Evolutionary conservation across 2,329 filamentous ascomycete species (phyloP).

Genomic region (Monosporascus sp.): DNA sequence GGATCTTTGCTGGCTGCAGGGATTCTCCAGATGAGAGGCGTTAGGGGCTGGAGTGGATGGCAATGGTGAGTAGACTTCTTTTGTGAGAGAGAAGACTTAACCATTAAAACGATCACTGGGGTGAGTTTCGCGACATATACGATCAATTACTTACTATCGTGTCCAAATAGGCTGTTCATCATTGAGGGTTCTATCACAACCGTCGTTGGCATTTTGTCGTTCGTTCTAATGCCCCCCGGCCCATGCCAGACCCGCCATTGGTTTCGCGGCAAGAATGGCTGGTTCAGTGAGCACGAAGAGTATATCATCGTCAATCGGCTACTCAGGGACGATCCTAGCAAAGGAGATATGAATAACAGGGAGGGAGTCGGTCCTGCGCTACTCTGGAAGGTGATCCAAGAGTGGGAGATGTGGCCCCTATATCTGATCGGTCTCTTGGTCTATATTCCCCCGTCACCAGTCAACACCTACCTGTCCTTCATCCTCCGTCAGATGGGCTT

Average conservation of each 20-base stretch:
- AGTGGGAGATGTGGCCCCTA: slow-evolving; percentile 44
- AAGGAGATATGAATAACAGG: slow-evolving; percentile 57
- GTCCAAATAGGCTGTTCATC: slow-evolving; percentile 31
- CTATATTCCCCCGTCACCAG: slow-evolving; percentile 47
- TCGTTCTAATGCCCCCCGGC: slow-evolving; percentile 49
- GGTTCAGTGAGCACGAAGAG: slow-evolving; percentile 57
- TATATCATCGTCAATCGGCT: slow-evolving; percentile 57
- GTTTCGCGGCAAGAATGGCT: slow-evolving; percentile 50
- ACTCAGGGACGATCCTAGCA: slow-evolving; percentile 54
- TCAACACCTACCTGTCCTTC: slow-evolving; percentile 53
- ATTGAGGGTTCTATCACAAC: slow-evolving; percentile 38
- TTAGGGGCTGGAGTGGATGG: slow-evolving; percentile 48
- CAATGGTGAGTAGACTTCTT: slow-evolving; percentile 25
- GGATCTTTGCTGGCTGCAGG: slow-evolving; percentile 50
- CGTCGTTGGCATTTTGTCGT: slow-evolving; percentile 47
- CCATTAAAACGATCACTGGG: too few relatives aligned
- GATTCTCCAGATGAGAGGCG: slow-evolving; percentile 45
- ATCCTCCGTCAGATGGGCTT: slow-evolving; percentile 54
- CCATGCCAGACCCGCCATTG: slow-evolving; percentile 48
- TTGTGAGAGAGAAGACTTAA: too few relatives aligned
- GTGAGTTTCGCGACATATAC: neutral
- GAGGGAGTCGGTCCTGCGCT: slow-evolving; percentile 46
- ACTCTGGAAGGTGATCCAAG: slow-evolving; percentile 48
- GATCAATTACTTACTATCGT: neutral
- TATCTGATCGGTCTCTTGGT: slow-evolving; percentile 50